Evolutionary conservation across 1,139 yeast species (phyloP).

Genomic region (Lodderomyces pseudojiufengensis): DNA sequence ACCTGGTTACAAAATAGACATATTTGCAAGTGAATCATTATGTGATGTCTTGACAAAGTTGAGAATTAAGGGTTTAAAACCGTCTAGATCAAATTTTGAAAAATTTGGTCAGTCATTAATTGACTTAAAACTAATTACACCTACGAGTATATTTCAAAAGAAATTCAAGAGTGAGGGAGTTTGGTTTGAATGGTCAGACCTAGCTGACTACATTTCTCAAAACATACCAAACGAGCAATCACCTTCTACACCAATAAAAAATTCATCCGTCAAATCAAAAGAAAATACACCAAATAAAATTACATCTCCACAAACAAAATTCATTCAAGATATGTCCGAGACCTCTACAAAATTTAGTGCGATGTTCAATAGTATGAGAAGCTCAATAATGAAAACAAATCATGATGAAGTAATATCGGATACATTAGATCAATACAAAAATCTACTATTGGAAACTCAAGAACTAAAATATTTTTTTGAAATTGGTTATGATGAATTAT

Average conservation of each 20-base stretch:
- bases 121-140: constrained; percentile 32
- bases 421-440: constrained; percentile 31
- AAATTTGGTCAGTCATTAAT: constrained; percentile 41
- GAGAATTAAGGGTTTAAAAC: constrained; percentile 34
- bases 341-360: constrained; percentile 32
- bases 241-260: constrained; percentile 5
- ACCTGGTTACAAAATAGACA: constrained; percentile 41
- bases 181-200: constrained; percentile 49
- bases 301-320: constrained; percentile 11
- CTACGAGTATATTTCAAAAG: constrained; percentile 33
- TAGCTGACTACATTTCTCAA: constrained; percentile 23
- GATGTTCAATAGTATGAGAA: constrained; percentile 26
- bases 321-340: constrained; percentile 24
- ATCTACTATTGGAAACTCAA: constrained; percentile 31
- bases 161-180: constrained; percentile 43
- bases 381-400: constrained; percentile 32
- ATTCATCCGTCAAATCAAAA: not conserved
- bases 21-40: constrained; percentile 39
- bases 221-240: constrained; percentile 7
- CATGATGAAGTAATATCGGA: constrained; percentile 27
- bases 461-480: constrained; percentile 31
- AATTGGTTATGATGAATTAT: constrained; percentile 20
- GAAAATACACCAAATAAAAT: not conserved
- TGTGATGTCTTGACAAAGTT: constrained; percentile 27
- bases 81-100: constrained; percentile 38